These are phyloP conservation scores for Collybia sordida DNA, from an alignment of 768 basidiomycete genomes.

Conservation along the genomic window DNA sequence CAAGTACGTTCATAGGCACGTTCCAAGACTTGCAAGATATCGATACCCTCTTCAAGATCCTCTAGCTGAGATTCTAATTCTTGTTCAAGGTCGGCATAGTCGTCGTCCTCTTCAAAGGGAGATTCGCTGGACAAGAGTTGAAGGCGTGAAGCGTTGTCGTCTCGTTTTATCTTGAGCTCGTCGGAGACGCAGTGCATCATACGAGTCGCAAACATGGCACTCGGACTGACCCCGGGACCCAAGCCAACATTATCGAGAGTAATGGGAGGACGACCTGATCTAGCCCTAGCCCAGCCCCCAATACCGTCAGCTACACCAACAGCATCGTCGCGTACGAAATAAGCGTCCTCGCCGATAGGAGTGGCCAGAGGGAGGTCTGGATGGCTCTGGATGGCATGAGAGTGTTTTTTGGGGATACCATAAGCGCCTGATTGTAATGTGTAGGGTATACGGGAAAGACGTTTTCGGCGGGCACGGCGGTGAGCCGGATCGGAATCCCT, in stretches of 20 bases:
- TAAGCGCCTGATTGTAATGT: conserved; percentile 78
- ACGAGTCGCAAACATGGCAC: conserved; percentile 67
- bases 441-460: conserved; percentile 19
- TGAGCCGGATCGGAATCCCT: conserved; percentile 26
- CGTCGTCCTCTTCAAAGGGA: not conserved
- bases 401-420: conserved; percentile 69
- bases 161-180: conserved; percentile 28
- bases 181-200: conserved; percentile 85
- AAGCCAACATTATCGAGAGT: conserved; percentile 11
- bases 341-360: conserved; percentile 92
- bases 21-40: conserved; percentile 68
- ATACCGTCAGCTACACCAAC: conserved; percentile 97
- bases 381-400: conserved; percentile 24
- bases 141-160: conserved; percentile 10
- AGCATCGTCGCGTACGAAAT: conserved; percentile 78
- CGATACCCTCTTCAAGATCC: conserved; percentile 68
- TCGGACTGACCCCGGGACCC: conserved; percentile 27
- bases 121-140: conserved; percentile 12
- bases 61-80: conserved; percentile 43
- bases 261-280: conserved; percentile 6
- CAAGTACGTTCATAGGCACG: conserved; percentile 68
- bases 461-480: too few relatives aligned
- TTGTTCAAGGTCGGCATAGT: conserved; percentile 7
- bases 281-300: conserved; percentile 72
- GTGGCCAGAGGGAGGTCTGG: conserved; percentile 51